A percentile compares a stretch with the other conserved stretches of the same genome.
Conservation (phyloP, 352 stramenopile genomes). For the Blastocystis sp. region DNA sequence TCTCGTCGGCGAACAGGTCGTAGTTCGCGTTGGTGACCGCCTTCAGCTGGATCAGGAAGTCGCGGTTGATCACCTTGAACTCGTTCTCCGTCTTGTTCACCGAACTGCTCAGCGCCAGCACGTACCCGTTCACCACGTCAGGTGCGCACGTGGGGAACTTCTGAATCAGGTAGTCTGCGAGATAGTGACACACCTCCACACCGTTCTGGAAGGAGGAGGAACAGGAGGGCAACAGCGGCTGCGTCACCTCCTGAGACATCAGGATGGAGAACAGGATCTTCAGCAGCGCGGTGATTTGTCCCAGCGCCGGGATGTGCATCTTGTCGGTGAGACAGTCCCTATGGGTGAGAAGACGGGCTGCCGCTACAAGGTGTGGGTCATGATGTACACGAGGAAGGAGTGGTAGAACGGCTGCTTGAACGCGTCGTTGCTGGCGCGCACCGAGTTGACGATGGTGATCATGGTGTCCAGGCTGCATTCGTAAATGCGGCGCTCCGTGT, state of each 20-base stretch:
- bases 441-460: constrained; percentile 78
- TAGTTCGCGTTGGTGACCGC: constrained; percentile 75
- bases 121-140: constrained; percentile 87
- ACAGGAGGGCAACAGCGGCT: constrained; percentile 86
- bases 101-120: constrained; percentile 91
- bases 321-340: constrained; percentile 86
- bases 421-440: constrained; percentile 85
- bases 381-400: constrained; percentile 89
- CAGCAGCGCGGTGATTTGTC: constrained; percentile 93
- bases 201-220: constrained; percentile 83
- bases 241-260: constrained; percentile 89
- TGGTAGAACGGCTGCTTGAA: constrained; percentile 95
- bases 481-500: constrained; percentile 95
- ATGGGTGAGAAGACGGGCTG: background rate
- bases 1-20: constrained; percentile 74
- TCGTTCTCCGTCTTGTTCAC: constrained; percentile 96
- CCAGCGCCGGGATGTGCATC: constrained; percentile 97
- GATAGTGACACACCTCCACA: constrained; percentile 5
- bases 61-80: constrained; percentile 92
- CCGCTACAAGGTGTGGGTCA: constrained; percentile 73
- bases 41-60: constrained; percentile 98
- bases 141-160: constrained; percentile 93
- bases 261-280: constrained; percentile 95
- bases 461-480: constrained; percentile 80
- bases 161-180: constrained; percentile 88